Evolutionary conservation across 1,284 basidiomycete genomes (phyloP), one percentile per base, ranked within the genome.

Genomic region (Pseudozyma pruni): DNA sequence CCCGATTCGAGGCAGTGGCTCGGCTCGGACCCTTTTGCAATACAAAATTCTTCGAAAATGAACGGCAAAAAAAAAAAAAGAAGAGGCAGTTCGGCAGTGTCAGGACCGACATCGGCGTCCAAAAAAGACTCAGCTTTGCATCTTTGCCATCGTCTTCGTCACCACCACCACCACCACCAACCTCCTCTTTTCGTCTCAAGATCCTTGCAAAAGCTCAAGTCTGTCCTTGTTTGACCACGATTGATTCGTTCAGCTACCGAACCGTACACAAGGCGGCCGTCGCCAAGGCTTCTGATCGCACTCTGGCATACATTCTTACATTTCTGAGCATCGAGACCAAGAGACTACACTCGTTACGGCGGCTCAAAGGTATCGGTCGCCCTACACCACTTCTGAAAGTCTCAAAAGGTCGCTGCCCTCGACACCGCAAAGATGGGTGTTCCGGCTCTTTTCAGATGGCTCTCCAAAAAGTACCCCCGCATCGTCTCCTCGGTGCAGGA

Each of bases 391-490:
- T 27, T 27, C 16, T 16, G 27, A 29, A 11, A 11, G 7, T 11
- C 6, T 29, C 27, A 29, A 6, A 6, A 29, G 27, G 7, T 6
- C 27, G 27, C 27, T 11, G 27, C 27, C 7, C 44, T 37, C 19
- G 5, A 3, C 10, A 35, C 27, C 4, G n/a, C 52, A 44, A 58
- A 8, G 52, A 72, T 72, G 80, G 80, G 80, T 75, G 80, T 82
- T 32, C 80, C 80, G 27, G 79, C 80, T 34, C 66, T 78, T 31
- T 80, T 80, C 77, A 64, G 82, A 66, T 83, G 82, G 82, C 75
- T 83, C n/a, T 81, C 81, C 14, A 81, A 81, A 67, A 83, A 82
- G 75, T 83, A 83, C 55, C 81, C 82, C 14, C 79, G 80, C 60
- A 82, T 83, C 58, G 72, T 83, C 42, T 58, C 74, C 19, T 68